Conservation (phyloP, 352 stramenopile species). For the Pythium brassicae region DNA sequence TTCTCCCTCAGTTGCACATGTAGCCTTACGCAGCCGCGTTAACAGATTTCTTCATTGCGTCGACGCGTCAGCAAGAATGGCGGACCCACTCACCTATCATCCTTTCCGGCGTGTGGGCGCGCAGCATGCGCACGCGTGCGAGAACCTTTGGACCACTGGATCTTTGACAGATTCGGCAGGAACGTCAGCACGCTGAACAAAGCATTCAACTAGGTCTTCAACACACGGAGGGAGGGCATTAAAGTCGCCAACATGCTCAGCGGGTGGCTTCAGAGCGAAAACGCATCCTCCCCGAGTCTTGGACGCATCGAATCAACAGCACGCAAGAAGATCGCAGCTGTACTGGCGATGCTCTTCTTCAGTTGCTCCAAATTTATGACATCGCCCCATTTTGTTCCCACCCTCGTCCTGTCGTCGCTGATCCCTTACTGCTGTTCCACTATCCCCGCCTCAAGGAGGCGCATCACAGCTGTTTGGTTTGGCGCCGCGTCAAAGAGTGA, state of each 20-base stretch:
- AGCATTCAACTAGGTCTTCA: constrained; percentile 9
- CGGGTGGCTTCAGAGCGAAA: not conserved
- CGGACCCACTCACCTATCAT: not conserved
- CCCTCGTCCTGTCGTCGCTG: too few relatives aligned
- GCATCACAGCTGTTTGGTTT: too few relatives aligned
- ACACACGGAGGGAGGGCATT: constrained; percentile 4
- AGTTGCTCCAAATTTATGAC: not conserved
- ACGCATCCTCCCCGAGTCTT: not conserved
- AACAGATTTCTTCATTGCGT: constrained; percentile 1
- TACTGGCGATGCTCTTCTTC: not conserved
- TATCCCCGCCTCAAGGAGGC: too few relatives aligned
- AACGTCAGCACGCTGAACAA: constrained; percentile 8
- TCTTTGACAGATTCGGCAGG: not conserved
- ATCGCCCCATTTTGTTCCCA: too few relatives aligned
- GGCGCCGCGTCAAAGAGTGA: too few relatives aligned
- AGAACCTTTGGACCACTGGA: constrained; percentile 1
- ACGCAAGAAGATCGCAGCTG: not conserved
- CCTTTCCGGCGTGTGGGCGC: constrained; percentile 1
- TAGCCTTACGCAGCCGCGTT: not conserved
- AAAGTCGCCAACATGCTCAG: constrained; percentile 1
- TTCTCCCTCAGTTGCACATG: not conserved
- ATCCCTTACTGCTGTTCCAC: too few relatives aligned
- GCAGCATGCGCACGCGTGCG: not conserved
- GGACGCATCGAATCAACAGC: not conserved
- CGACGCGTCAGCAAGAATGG: not conserved